Evolutionary conservation across 768 basidiomycete species (phyloP), one percentile per base, ranked within the genome.

Genomic region (Boletus rufocinnamomeus): DNA sequence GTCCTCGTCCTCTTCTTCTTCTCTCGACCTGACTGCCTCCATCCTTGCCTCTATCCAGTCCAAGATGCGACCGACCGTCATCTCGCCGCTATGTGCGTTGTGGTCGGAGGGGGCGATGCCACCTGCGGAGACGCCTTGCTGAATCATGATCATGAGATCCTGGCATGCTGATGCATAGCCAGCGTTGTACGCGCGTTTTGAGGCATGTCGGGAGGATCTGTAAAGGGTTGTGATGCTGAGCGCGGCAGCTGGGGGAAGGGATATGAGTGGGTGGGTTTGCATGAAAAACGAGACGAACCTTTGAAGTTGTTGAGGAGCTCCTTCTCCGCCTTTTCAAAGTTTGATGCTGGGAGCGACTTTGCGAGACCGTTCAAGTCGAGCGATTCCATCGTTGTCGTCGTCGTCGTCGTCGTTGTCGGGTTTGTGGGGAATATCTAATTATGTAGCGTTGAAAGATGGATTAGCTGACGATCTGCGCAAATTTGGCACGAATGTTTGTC

Each of bases 141-240:
- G 90, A 50, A 93, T 85, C 82, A 92, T 90, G 69, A 80, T 80
- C 67, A 93, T 79, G 38, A 93, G 76, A 75, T 93, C 91, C 67
- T 87, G 84, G 64, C 91, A 91, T 16, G 91, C 91, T 3, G 88
- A 75, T 0, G 85, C 85, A 64, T 93, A 93, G 5, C 91, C 91
- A 9, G 87, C 81, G 66, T 89, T 89, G 75, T 91, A 92, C 0
- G 90, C 87, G 28, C 85, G 80, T 72, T 92, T 91, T 6, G 90
- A 88, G 14, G 86, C 85, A 68, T 85, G 81, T 50, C 87, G 74
- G 2, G 91, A 91, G 4, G 90, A 89, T 63, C 89, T 84, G 72
- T 91, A 93, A 37, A 93, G 82, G 0, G 89, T 92, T 27, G 91
- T 92, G 62, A 93, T 88, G 72, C 89, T 90, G 51, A 92, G 77